Evolutionary conservation across 2,329 filamentous ascomycete genomes (phyloP).

Genomic region (Fusarium heterosporum): DNA sequence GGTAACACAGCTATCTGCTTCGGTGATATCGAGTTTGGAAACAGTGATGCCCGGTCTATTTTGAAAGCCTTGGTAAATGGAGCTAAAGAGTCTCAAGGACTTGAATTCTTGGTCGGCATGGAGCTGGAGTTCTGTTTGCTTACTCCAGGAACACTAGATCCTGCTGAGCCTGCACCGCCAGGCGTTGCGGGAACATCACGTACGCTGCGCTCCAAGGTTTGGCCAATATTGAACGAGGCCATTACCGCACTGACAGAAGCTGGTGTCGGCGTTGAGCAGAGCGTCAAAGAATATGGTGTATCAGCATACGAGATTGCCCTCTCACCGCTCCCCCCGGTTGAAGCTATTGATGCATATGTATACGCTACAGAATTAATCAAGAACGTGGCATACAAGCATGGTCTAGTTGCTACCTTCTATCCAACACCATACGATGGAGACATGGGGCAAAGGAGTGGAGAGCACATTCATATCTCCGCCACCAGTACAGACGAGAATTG

Average conservation of each 20-base stretch:
- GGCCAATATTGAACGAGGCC: not conserved
- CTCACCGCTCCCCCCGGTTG: not conserved
- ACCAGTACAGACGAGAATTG: not conserved
- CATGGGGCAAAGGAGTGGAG: slow-evolving; percentile 5
- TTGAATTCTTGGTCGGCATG: slow-evolving; percentile 1
- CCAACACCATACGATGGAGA: slow-evolving; percentile 1
- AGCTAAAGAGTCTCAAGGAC: not conserved
- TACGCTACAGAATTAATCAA: not conserved
- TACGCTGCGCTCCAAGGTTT: not conserved
- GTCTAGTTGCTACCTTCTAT: slow-evolving; percentile 9
- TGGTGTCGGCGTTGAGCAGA: slow-evolving; percentile 1
- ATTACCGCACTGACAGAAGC: not conserved
- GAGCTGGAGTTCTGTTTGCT: slow-evolving; percentile 20
- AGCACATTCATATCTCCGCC: slow-evolving; percentile 19
- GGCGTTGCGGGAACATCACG: not conserved
- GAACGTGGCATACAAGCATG: not conserved
- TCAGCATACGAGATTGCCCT: slow-evolving; percentile 16
- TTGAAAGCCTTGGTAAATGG: not conserved
- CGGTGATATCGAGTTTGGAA: not conserved
- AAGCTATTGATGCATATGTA: slow-evolving; percentile 12
- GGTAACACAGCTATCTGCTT: slow-evolving; percentile 6
- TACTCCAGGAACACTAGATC: not conserved
- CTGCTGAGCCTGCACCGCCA: not conserved
- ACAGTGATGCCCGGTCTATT: not conserved
- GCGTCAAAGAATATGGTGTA: slow-evolving; percentile 8